phyloP scores from a whole-genome alignment of 176 grass and related monocot species.

The Phyllostachys edulis region DNA sequence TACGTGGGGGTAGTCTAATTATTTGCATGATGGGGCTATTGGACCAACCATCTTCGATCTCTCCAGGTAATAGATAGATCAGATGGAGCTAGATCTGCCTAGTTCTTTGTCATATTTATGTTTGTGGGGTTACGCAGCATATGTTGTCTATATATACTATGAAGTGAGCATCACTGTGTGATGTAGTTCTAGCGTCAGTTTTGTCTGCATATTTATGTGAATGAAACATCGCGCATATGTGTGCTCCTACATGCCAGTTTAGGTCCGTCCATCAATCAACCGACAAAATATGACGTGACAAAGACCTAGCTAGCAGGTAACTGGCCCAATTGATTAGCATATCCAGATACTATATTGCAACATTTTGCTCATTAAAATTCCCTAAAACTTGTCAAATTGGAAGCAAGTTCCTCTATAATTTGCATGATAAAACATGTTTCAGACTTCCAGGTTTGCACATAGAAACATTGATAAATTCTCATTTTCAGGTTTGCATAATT shows the following conservation, averaged over 20 bases:
- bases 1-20: conserved; percentile 16
- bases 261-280: not conserved
- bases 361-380: not conserved
- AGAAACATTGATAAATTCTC: not conserved
- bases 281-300: not conserved
- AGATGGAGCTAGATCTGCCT: not conserved
- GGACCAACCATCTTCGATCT: conserved; percentile 23
- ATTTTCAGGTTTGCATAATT: not conserved
- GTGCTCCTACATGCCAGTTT: not conserved
- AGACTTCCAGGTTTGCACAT: not conserved
- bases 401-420: not conserved
- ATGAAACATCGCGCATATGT: not conserved
- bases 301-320: not conserved
- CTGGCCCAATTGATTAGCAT: no score
- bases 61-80: conserved; percentile 22
- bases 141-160: conserved; percentile 3
- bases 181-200: conserved; percentile 2
- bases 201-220: not conserved
- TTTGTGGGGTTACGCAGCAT: not conserved
- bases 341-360: no score
- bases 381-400: not conserved
- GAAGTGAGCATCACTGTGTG: not conserved
- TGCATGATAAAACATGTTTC: not conserved
- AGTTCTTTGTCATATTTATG: conserved; percentile 13
- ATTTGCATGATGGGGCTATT: conserved; percentile 7